phyloP scores from a whole-genome alignment of 2,329 filamentous ascomycete genomes.

The Alternaria brassicicola region DNA sequence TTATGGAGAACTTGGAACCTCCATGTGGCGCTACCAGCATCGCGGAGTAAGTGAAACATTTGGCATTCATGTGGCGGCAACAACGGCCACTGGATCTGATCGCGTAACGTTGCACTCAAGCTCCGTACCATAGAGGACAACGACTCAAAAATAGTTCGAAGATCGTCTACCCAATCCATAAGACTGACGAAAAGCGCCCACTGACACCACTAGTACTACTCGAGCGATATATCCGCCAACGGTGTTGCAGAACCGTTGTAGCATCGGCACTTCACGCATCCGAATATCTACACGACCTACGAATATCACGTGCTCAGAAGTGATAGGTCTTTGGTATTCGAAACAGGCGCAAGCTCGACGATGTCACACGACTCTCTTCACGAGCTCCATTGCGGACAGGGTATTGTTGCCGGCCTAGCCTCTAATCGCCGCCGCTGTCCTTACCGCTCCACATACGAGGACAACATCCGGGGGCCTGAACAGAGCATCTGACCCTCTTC shows the following conservation, averaged over 20 bases:
- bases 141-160: slow-evolving; percentile 16
- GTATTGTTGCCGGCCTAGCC: slow-evolving; percentile 1
- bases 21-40: neutral
- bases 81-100: neutral
- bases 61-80: neutral
- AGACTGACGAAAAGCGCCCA: neutral
- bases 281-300: neutral
- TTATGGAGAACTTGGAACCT: neutral
- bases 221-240: neutral
- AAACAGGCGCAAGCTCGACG: neutral
- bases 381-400: neutral
- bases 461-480: neutral
- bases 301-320: neutral
- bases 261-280: neutral
- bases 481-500: neutral
- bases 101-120: slow-evolving; percentile 11
- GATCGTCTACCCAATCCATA: slow-evolving; percentile 1
- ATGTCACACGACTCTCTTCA: slow-evolving; percentile 10
- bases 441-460: neutral
- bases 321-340: neutral
- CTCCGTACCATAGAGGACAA: slow-evolving; percentile 2
- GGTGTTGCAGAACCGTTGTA: neutral
- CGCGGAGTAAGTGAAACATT: neutral
- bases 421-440: neutral
- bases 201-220: slow-evolving; percentile 8